Evolutionary conservation across 805 yeast species (phyloP).

Genomic region (Candida gorgasii): DNA sequence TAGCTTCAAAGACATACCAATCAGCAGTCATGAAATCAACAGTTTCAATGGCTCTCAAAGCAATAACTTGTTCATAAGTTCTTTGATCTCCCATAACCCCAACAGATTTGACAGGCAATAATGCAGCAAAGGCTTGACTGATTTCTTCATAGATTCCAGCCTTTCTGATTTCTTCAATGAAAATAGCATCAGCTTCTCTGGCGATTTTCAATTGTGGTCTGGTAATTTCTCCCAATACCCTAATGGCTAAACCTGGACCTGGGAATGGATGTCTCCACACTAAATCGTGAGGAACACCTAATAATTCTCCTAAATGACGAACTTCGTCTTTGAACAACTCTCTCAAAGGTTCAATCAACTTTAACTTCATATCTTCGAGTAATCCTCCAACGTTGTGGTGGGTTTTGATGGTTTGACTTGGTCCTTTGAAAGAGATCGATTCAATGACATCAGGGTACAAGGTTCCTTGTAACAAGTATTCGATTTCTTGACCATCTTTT

Average conservation of each 20-base stretch:
- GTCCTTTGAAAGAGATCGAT: conserved; percentile 98
- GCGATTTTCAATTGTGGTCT: conserved; percentile 93
- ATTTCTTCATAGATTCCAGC: conserved; percentile 92
- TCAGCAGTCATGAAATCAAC: conserved; percentile 99
- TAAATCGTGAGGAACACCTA: conserved; percentile 94
- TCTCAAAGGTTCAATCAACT: conserved; percentile 96
- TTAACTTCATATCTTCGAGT: conserved; percentile 96
- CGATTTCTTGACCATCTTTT: conserved; percentile 84
- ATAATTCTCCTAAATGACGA: conserved; percentile 88
- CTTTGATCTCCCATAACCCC: conserved; percentile 99
- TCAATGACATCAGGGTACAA: conserved; percentile 98
- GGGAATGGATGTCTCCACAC: conserved; percentile 99
- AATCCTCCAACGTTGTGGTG: conserved; percentile 99
- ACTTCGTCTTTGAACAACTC: conserved; percentile 99
- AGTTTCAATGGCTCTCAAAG: conserved; percentile 97
- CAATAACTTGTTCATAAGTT: conserved; percentile 98
- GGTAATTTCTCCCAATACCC: conserved; percentile 97
- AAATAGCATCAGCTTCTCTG: conserved; percentile 93
- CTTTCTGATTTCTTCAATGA: conserved; percentile 91
- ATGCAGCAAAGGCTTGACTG: conserved; percentile 96
- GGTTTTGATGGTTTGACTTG: conserved; percentile 98
- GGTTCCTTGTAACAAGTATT: conserved; percentile 94
- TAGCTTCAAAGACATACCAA: conserved; percentile 93
- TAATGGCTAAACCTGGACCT: conserved; percentile 99
- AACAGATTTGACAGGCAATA: conserved; percentile 95